Base-by-base conservation (phyloP, 306 rosid species). In the Trichosanthes truncata region DNA sequence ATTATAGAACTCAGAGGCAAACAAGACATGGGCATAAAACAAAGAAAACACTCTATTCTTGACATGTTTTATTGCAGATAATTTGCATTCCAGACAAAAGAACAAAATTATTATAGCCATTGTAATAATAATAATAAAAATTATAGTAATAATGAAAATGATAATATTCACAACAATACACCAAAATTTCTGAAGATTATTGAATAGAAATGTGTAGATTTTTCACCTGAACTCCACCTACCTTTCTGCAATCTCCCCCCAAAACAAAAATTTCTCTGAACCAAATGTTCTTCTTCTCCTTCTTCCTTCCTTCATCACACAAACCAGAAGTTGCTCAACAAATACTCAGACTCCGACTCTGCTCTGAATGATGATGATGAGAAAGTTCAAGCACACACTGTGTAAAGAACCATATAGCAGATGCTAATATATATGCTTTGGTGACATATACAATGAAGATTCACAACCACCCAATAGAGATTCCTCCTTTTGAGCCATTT, bases 121-220 rank as follows among this genome's bases (percentile, higher is more conserved):
- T 73, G 77, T 45, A 73, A 48, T 73, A 46, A 71, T 71, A 26
- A 56, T 14, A 48, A 10, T 48, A 36, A 66, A 36, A 9, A 67
- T 40, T 3, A 67, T 67, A 67, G 31, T 67, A 40, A 69, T 41
- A 69, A 69, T 41, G 53, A 69, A 21, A 41, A 69, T 41, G 53
- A 72, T 72, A 45, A 72, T 74, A 74, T 74, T 74, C 78, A 74
- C 78, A 66, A 66, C 48, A 74, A 52, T 74, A 74, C 62, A 74
- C 40, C 78, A 74, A 74, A 74, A 74, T 26, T 74, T 51, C 76
- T 49, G 46, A 74, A 74, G 78, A 74, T 74, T 74, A 45, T 74
- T 74, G 60, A 74, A 74, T 51, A 74, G 78, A 74, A 45, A 45
- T 74, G 78, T 74, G 78, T 74, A 74, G 78, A 74, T 48, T 48